Evolutionary conservation across 2,329 filamentous ascomycete genomes (phyloP), one percentile per base, ranked within the genome.

Genomic region (Ophiostoma tasmaniense): DNA sequence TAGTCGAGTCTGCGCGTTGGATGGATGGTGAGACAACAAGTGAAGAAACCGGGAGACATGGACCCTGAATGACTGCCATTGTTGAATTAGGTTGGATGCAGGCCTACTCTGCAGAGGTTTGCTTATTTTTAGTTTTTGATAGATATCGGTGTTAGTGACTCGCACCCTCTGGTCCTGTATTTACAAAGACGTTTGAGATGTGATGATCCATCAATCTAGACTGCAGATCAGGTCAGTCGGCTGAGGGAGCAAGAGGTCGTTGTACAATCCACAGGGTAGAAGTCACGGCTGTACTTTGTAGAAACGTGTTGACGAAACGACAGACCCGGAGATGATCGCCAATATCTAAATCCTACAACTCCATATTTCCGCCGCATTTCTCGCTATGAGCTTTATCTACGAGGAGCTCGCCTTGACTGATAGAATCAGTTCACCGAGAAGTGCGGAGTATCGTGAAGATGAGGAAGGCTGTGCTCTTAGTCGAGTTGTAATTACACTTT

Each of bases 381-480:
- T 55, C 50, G 50, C 50, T 55, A 25, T 25, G 5, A 25, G 22
- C 3, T 25, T 17, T 55, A 55, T 55, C 50, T 45, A n/a, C 42
- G 20, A 45, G 42, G 14, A 45, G 20, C 42, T 45, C 42, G 42
- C 42, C 17, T n/a, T 45, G 39, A 45, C 37, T 13, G 20, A n/a
- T n/a, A 45, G 20, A n/a, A n/a, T n/a, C n/a, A 45, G 42, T 45
- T 45, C 8, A 45, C 42, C 42, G 50, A 55, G 50, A 10, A 55
- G 50, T 55, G 50, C 50, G 50, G 50, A 55, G 50, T 25, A 55
- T 55, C 50, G 50, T 25, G 50, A 55, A 55, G 50, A 55, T 55
- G 50, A 55, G n/a, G 50, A 55, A 25, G 50, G 50, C 50, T 55
- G 22, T 55, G 50, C 50, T 28, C 17, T 11, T 25, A 25, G 17